phyloP scores from a whole-genome alignment of 164 flowering plant species.

The Pachysandra terminalis region DNA sequence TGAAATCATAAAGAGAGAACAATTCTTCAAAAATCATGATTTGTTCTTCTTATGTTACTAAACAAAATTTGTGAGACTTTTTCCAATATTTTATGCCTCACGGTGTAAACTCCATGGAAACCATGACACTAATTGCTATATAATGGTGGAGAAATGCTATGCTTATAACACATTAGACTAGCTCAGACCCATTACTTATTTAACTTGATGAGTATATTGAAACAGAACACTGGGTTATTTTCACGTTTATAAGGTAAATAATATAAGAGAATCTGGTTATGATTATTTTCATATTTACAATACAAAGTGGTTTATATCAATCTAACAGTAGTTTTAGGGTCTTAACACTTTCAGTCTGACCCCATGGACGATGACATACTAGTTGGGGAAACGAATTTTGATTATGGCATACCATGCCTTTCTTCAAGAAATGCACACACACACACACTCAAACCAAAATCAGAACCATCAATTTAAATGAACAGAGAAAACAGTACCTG shows the following conservation, averaged over 20 bases:
- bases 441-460: no score
- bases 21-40: constrained; percentile 5
- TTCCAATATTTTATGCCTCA: neutral
- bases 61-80: neutral
- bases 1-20: constrained; percentile 37
- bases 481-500: constrained; percentile 53
- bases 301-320: no score
- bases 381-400: no score
- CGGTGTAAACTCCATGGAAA: neutral
- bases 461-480: neutral
- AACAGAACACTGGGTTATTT: neutral
- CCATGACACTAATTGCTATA: neutral
- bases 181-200: neutral
- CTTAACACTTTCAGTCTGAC: no score
- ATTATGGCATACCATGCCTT: neutral
- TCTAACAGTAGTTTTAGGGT: no score
- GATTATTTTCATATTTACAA: no score
- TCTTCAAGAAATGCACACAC: no score
- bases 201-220: neutral
- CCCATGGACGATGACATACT: no score
- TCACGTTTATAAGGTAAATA: neutral
- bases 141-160: neutral
- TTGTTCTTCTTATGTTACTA: neutral
- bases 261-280: no score
- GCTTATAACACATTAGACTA: neutral